These are phyloP conservation scores for Aspergillus sp. DNA, from an alignment of 2,329 filamentous ascomycete genomes.

Conservation along the genomic window DNA sequence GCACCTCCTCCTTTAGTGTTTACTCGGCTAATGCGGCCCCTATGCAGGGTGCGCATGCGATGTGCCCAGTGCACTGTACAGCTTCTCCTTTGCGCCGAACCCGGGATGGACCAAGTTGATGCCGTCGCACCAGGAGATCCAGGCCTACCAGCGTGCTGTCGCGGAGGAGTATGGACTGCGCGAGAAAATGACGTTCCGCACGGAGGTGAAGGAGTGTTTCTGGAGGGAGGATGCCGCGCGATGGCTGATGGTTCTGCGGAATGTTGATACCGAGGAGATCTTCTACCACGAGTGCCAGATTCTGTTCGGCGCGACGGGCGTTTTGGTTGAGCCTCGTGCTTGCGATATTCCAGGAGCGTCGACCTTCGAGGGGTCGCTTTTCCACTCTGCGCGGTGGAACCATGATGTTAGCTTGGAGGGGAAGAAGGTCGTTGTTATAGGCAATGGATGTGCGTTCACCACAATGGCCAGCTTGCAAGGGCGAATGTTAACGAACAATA, in stretches of 20 bases:
- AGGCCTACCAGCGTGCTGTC: conserved; percentile 51
- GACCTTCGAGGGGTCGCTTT: conserved; percentile 22
- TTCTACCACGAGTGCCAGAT: conserved; percentile 48
- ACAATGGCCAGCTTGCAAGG: too few relatives aligned
- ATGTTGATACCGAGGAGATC: conserved; percentile 22
- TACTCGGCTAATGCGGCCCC: conserved; percentile 9
- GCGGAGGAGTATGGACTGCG: conserved; percentile 48
- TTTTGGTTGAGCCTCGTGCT: conserved; percentile 16
- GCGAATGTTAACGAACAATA: neutral
- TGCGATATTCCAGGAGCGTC: conserved; percentile 28
- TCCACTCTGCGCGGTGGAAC: conserved; percentile 30
- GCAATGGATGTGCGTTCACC: conserved; percentile 33
- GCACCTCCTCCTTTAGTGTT: neutral
- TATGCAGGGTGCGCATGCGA: conserved; percentile 50
- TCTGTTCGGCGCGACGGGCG: conserved; percentile 53
- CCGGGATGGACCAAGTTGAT: conserved; percentile 51
- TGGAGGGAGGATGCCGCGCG: conserved; percentile 53
- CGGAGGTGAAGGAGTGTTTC: conserved; percentile 25
- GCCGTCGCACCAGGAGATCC: conserved; percentile 51
- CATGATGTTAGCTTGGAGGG: conserved; percentile 21
- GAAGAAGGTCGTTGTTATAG: conserved; percentile 29
- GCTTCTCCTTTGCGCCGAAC: conserved; percentile 55
- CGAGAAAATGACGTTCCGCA: conserved; percentile 15
- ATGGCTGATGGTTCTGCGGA: conserved; percentile 42
- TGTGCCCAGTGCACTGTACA: conserved; percentile 55